A percentile compares a stretch with the other conserved stretches of the same genome.
Conservation (phyloP, 169 alveolate species). For the Cyclospora cayetanensis region DNA sequence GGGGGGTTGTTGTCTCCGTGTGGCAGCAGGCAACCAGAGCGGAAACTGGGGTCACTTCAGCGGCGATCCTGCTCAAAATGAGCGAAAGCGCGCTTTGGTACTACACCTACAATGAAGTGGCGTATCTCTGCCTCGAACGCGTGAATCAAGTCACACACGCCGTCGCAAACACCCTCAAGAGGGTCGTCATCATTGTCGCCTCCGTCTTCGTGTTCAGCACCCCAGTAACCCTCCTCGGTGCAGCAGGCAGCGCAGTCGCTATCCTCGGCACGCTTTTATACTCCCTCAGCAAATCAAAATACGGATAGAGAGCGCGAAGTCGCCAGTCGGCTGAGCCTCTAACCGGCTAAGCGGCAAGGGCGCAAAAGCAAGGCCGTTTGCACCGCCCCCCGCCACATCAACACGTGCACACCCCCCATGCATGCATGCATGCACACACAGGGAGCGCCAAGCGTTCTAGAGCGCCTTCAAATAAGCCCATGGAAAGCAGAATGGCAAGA, state of each 20-base stretch:
- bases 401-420: too few relatives aligned
- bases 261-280: conserved; percentile 82
- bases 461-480: too few relatives aligned
- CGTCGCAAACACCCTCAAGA: conserved; percentile 84
- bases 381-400: too few relatives aligned
- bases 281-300: conserved; percentile 74
- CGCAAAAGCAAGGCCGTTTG: too few relatives aligned
- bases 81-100: conserved; percentile 82
- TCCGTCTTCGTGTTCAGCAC: conserved; percentile 81
- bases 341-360: too few relatives aligned
- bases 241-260: conserved; percentile 83
- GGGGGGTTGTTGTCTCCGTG: conserved; percentile 69
- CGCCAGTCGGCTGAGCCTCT: too few relatives aligned
- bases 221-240: conserved; percentile 81
- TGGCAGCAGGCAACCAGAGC: conserved; percentile 73
- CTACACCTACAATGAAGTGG: conserved; percentile 83
- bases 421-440: too few relatives aligned
- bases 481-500: too few relatives aligned
- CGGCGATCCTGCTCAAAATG: conserved; percentile 59
- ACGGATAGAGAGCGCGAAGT: conserved; percentile 25
- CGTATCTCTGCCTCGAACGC: conserved; percentile 83
- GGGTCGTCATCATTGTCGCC: conserved; percentile 83
- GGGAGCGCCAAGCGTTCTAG: too few relatives aligned
- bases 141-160: conserved; percentile 87
- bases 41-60: conserved; percentile 6